These are phyloP conservation scores for Diplosphaera chodatii DNA, from an alignment of 139 green algal genomes.

Conservation along the genomic window DNA sequence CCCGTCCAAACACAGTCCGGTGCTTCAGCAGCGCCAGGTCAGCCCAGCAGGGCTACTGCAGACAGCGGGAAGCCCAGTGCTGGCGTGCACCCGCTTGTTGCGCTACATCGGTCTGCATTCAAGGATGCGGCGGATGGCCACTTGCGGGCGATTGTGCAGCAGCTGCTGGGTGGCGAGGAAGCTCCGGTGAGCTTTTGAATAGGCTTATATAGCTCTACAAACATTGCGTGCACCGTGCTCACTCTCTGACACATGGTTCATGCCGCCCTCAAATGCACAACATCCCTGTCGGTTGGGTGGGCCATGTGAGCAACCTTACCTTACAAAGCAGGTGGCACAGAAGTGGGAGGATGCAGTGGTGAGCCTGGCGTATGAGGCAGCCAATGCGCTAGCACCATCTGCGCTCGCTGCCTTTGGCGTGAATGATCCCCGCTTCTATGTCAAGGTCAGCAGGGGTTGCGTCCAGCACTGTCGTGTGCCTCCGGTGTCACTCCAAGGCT, in stretches of 20 bases:
- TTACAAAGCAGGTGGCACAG: conserved; percentile 15
- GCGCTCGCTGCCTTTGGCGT: conserved; percentile 28
- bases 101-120: conserved; percentile 11
- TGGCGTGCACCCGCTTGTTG: background rate
- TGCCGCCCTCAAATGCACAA: background rate
- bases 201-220: too few species aligned
- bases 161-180: conserved; percentile 53
- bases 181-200: background rate
- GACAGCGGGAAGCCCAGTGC: background rate
- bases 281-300: background rate
- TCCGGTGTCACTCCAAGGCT: background rate
- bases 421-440: conserved; percentile 50
- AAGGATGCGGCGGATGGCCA: conserved; percentile 36
- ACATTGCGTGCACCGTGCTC: too few species aligned
- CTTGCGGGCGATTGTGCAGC: conserved; percentile 45
- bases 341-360: conserved; percentile 45
- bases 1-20: too few species aligned
- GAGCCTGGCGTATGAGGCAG: conserved; percentile 40
- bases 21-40: background rate
- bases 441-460: conserved; percentile 43
- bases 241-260: too few species aligned
- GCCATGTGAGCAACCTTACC: too few species aligned
- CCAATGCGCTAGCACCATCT: conserved; percentile 32
- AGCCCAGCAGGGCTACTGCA: background rate
- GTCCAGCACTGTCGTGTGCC: background rate